Evolutionary conservation across 306 rosid genomes (phyloP).

Genomic region (Quercus mongolica): DNA sequence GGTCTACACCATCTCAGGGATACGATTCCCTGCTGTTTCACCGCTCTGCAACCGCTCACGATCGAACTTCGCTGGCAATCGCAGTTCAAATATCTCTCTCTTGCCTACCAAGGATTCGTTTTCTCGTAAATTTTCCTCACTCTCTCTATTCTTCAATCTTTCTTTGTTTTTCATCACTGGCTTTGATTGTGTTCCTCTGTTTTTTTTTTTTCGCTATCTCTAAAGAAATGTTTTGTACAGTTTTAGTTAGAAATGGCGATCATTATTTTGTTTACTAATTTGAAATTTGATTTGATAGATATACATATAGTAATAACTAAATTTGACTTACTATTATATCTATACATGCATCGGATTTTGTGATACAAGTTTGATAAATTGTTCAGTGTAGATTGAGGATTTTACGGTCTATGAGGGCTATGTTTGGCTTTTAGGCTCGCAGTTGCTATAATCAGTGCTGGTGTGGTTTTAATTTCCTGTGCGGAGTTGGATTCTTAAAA

Average conservation of each 20-base stretch:
- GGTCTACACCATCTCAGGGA: constrained; percentile 76
- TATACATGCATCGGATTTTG: not conserved
- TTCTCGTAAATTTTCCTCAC: constrained; percentile 38
- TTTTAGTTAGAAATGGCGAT: too few relatives aligned
- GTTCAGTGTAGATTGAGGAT: not conserved
- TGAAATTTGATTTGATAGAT: too few relatives aligned
- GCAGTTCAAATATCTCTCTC: constrained; percentile 31
- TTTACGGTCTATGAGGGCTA: not conserved
- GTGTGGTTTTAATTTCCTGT: not conserved
- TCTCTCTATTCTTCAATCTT: constrained; percentile 8
- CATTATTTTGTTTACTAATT: too few relatives aligned
- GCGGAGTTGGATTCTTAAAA: not conserved
- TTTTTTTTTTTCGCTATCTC: not conserved
- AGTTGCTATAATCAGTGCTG: not conserved
- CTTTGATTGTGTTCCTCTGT: not conserved
- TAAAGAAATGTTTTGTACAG: too few relatives aligned
- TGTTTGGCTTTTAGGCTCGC: not conserved
- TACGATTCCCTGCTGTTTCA: constrained; percentile 60
- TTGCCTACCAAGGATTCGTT: constrained; percentile 30
- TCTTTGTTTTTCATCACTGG: not conserved
- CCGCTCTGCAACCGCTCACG: constrained; percentile 35
- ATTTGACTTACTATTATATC: too few relatives aligned
- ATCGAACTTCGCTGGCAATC: constrained; percentile 38
- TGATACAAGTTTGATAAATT: not conserved
- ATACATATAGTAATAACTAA: too few relatives aligned